Percentiles rank a stretch among this genome's conserved stretches.
Conservation (phyloP, 768 basidiomycete genomes). For the Pisolithus sp. region DNA sequence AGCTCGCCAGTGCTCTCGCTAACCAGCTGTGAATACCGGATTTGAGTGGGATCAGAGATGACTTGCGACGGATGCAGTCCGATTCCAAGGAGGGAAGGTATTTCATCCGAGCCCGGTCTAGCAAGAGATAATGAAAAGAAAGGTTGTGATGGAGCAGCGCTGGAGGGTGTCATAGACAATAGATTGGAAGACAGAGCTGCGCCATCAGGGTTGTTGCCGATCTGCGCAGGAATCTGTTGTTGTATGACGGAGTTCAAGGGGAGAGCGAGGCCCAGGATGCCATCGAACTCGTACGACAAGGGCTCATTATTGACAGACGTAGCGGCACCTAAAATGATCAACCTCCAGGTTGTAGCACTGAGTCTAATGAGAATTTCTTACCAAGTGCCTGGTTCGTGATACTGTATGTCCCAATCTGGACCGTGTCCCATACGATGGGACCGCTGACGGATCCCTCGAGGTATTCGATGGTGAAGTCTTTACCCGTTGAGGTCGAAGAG, state of each 20-base stretch:
- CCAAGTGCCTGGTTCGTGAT: constrained; percentile 68
- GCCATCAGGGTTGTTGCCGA: constrained; percentile 51
- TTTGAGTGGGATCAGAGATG: constrained; percentile 45
- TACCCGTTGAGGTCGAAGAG: constrained; percentile 35
- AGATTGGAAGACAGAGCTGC: constrained; percentile 65
- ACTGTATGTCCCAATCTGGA: constrained; percentile 57
- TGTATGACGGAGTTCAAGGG: constrained; percentile 68
- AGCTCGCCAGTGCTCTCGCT: constrained; percentile 34
- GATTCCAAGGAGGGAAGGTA: constrained; percentile 61
- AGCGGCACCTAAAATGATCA: constrained; percentile 48
- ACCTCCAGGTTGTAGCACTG: neutral
- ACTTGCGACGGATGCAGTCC: constrained; percentile 55
- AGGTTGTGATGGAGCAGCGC: constrained; percentile 47
- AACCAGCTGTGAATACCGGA: constrained; percentile 46
- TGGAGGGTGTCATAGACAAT: constrained; percentile 55
- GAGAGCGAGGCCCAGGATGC: constrained; percentile 71
- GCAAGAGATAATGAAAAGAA: constrained; percentile 65
- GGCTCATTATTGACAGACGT: constrained; percentile 48
- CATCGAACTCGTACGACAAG: constrained; percentile 49
- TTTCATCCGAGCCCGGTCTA: constrained; percentile 53
- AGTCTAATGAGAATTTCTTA: constrained; percentile 24
- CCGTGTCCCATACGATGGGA: constrained; percentile 62
- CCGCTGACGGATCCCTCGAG: constrained; percentile 54
- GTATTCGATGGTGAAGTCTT: constrained; percentile 48
- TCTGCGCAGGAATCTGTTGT: constrained; percentile 39